These are phyloP conservation scores for Naganishia sp. DNA, from an alignment of 1,284 basidiomycete genomes.

Conservation along the genomic window DNA sequence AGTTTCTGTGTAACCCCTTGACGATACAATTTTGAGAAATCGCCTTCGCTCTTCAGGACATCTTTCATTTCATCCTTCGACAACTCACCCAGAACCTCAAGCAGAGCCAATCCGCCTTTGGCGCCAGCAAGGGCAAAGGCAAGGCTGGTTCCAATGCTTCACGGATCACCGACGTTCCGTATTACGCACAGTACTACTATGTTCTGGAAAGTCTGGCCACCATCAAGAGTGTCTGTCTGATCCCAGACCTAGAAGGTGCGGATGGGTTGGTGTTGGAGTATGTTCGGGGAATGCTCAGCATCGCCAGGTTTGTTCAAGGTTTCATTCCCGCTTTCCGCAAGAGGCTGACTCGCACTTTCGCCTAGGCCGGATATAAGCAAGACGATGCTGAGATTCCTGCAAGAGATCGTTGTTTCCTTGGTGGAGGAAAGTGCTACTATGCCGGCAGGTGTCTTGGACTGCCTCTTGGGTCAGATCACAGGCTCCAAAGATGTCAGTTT, in stretches of 20 bases:
- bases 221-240: slow-evolving; percentile 90
- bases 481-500: slow-evolving; percentile 60
- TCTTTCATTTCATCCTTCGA: slow-evolving; percentile 90
- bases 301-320: slow-evolving; percentile 61
- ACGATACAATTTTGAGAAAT: not conserved
- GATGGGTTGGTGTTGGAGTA: slow-evolving; percentile 83
- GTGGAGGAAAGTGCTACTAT: slow-evolving; percentile 80
- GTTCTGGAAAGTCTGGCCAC: slow-evolving; percentile 87
- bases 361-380: slow-evolving; percentile 71
- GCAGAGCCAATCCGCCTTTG: slow-evolving; percentile 60
- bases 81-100: slow-evolving; percentile 77
- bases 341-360: not conserved
- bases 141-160: slow-evolving; percentile 27
- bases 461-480: slow-evolving; percentile 81
- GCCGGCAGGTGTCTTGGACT: slow-evolving; percentile 75
- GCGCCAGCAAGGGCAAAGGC: slow-evolving; percentile 54
- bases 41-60: slow-evolving; percentile 63
- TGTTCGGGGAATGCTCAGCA: slow-evolving; percentile 78
- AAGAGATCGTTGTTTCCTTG: slow-evolving; percentile 83
- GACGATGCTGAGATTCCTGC: slow-evolving; percentile 83
- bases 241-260: slow-evolving; percentile 82
- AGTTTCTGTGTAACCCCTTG: slow-evolving; percentile 28
- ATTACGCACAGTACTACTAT: slow-evolving; percentile 88
- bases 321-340: not conserved
- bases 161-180: slow-evolving; percentile 56